Base-by-base conservation (phyloP, 2,329 filamentous ascomycete genomes). In the Pseudogymnoascus sp. region DNA sequence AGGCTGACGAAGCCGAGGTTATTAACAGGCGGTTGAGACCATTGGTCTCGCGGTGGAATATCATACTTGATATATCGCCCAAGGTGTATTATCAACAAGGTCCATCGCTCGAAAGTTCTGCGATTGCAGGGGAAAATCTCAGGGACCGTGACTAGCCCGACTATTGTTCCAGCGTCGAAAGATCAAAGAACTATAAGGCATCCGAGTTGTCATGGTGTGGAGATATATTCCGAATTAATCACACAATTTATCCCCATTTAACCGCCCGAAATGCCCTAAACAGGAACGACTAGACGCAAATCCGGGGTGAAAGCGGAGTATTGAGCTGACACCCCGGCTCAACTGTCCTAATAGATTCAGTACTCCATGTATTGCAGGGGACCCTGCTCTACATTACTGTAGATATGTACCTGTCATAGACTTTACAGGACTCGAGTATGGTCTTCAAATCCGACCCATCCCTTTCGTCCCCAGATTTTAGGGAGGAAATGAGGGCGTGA, bases 241-340 rank as follows among this genome's bases (percentile, higher is more conserved):
- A 33, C 8, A 33, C n/a, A 56, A 31, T 56, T 56, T 56, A 56
- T 56, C 47, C 47, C 28, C 11, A 33, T 56, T 56, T 56, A 56
- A 56, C 47, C 47, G 47, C 28, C 47, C 8, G 1, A 56, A 33
- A 33, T 33, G 10, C 50, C 50, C 50, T 28, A 33, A 56, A 56
- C 10, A 33, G 28, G 50, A 18, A 56, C 50, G 25, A 35, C 50
- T 56, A 56, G n/a, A 18, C 16, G 50, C 50, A 56, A 56, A 56
- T 56, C 50, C 50, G 50, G 50, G 50, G 50, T 56, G 50, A 16
- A 33, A 33, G 50, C 18, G 50, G 50, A 56, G 50, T 33, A 25
- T 16, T 53, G n/a, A 12, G 50, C 50, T 56, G 28, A 33, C 28
- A n/a, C 25, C 25, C 14, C n/a, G 14, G 44, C 10, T 28, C 23